phyloP scores from a whole-genome alignment of 2,329 filamentous ascomycete species.

The Colletotrichum theobromicola region DNA sequence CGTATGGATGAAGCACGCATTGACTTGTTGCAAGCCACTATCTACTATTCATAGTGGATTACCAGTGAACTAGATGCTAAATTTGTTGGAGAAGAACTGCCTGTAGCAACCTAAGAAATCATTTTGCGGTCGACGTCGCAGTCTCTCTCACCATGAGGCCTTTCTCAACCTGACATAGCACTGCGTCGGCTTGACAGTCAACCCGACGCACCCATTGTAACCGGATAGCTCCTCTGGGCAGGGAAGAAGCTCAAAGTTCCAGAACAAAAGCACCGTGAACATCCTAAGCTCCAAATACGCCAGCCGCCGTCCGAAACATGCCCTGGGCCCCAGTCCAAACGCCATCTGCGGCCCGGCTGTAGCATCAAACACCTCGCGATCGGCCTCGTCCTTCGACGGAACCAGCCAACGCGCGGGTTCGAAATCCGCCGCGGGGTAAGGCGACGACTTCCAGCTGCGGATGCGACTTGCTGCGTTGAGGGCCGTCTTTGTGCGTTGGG shows the following conservation, averaged over 20 bases:
- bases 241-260: slow-evolving; percentile 28
- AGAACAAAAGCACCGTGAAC: slow-evolving; percentile 27
- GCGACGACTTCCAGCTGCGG: not conserved
- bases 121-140: too few species aligned
- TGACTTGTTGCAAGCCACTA: too few species aligned
- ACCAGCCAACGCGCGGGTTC: slow-evolving; percentile 25
- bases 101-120: too few species aligned
- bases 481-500: slow-evolving; percentile 17
- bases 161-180: not conserved
- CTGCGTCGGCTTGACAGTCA: not conserved
- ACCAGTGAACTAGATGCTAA: too few species aligned
- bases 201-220: not conserved
- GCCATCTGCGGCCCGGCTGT: slow-evolving; percentile 27
- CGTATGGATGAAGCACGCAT: too few species aligned
- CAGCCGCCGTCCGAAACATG: slow-evolving; percentile 32
- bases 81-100: too few species aligned
- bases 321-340: slow-evolving; percentile 28
- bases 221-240: not conserved
- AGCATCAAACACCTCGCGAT: slow-evolving; percentile 24
- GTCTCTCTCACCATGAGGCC: not conserved
- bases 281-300: slow-evolving; percentile 33
- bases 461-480: not conserved
- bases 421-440: slow-evolving; percentile 11
- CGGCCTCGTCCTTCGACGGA: not conserved
- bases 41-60: too few species aligned